phyloP scores from a whole-genome alignment of 441 rosid genomes.

The Populus hybrid region DNA sequence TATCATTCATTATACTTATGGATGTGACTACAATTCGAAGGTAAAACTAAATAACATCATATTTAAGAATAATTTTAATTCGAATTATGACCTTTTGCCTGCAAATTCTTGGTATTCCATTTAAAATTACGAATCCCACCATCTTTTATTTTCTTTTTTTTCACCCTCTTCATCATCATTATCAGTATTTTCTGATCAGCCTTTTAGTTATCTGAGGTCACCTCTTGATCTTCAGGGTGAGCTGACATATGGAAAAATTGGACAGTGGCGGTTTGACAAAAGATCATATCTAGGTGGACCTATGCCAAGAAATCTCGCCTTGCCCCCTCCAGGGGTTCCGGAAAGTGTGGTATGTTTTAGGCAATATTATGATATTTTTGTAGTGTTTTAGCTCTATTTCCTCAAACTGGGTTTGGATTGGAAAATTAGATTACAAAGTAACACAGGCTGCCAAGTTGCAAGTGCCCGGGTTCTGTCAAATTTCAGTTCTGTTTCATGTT shows the following conservation, averaged over 20 bases:
- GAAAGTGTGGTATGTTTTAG: constrained; percentile 58
- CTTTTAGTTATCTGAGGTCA: background rate
- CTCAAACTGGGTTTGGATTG: background rate
- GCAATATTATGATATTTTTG: background rate
- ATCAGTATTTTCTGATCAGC: background rate
- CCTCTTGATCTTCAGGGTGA: constrained; percentile 38
- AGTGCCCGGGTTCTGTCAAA: no score
- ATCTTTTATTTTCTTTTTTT: background rate
- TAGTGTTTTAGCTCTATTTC: background rate
- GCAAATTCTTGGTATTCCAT: background rate
- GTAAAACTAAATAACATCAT: constrained; percentile 21
- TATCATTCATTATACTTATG: constrained; percentile 70
- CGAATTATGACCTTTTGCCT: background rate
- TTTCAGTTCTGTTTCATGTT: no score
- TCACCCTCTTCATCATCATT: background rate
- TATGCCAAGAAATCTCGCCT: constrained; percentile 55
- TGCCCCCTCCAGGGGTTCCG: constrained; percentile 71
- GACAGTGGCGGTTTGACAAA: constrained; percentile 76
- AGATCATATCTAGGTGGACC: constrained; percentile 55
- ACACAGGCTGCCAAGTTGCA: background rate
- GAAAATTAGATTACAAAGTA: background rate
- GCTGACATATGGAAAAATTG: constrained; percentile 54
- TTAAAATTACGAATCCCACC: background rate
- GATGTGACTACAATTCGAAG: constrained; percentile 56
- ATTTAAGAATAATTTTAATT: background rate